phyloP scores from a whole-genome alignment of 495 filamentous ascomycete species.

The Jackrogersella minutella region DNA sequence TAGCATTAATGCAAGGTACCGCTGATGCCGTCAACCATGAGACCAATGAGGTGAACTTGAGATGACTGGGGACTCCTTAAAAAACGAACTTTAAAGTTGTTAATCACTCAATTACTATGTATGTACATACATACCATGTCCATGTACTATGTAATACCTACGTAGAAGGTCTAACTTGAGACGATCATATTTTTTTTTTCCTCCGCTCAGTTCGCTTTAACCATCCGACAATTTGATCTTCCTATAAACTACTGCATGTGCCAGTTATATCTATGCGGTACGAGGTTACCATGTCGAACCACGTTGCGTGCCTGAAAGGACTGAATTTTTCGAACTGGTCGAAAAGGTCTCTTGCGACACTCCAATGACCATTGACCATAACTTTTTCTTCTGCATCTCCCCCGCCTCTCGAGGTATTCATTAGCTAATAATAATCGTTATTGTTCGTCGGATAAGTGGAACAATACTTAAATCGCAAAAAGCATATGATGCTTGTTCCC shows the following conservation, averaged over 20 bases:
- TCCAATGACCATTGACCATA: too few species aligned
- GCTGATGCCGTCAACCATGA: slow-evolving; percentile 6
- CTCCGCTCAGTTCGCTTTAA: slow-evolving; percentile 1
- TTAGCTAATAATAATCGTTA: slow-evolving; percentile 24
- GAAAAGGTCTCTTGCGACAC: slow-evolving; percentile 4
- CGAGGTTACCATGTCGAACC: slow-evolving; percentile 19
- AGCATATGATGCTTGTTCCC: slow-evolving; percentile 5
- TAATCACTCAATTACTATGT: slow-evolving; percentile 13
- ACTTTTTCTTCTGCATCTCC: too few species aligned
- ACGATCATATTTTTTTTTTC: slow-evolving; percentile 12
- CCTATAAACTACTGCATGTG: not conserved
- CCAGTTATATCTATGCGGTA: not conserved
- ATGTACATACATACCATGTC: too few species aligned
- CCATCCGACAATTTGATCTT: slow-evolving; percentile 5
- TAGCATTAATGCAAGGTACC: slow-evolving; percentile 37
- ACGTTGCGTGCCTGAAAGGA: slow-evolving; percentile 30
- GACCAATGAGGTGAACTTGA: slow-evolving; percentile 25
- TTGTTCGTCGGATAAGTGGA: slow-evolving; percentile 13
- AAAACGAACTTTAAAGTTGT: slow-evolving; percentile 9
- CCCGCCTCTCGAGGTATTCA: slow-evolving; percentile 8
- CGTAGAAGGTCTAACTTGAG: slow-evolving; percentile 3
- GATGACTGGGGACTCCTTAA: slow-evolving; percentile 1
- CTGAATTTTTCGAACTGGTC: slow-evolving; percentile 16
- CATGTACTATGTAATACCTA: too few species aligned
- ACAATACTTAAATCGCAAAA: not conserved